phyloP scores from a whole-genome alignment of 2,329 filamentous ascomycete species.

The Tetracladium maxilliforme region DNA sequence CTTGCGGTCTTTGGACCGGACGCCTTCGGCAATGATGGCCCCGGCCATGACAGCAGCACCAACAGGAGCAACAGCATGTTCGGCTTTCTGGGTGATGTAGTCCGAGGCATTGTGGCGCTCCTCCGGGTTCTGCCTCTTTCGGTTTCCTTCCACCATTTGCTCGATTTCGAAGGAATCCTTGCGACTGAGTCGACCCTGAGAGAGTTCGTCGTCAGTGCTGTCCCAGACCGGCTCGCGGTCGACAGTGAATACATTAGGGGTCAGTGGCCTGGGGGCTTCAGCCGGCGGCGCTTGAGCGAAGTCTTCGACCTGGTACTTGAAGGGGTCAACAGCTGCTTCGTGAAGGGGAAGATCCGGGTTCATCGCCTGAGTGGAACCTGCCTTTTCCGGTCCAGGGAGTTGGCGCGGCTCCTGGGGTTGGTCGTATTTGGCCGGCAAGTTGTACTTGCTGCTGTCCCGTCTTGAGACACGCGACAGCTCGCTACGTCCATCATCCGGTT shows the following conservation, averaged over 20 bases:
- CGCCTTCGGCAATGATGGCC: constrained; percentile 8
- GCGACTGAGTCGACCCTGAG: background rate
- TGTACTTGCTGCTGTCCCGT: constrained; percentile 7
- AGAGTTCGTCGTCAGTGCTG: background rate
- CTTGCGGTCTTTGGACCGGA: constrained; percentile 6
- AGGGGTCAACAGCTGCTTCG: constrained; percentile 32
- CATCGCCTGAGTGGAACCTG: too few relatives aligned
- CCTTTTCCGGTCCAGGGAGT: too few relatives aligned
- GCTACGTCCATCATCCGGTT: constrained; percentile 2
- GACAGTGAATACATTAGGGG: constrained; percentile 34
- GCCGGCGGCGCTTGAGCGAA: constrained; percentile 36
- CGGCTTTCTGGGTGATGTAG: constrained; percentile 26
- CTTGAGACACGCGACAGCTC: too few relatives aligned
- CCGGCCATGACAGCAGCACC: constrained; percentile 24
- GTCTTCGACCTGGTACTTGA: constrained; percentile 40
- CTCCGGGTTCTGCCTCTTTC: constrained; percentile 4
- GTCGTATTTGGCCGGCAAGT: constrained; percentile 4
- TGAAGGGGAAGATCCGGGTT: constrained; percentile 14
- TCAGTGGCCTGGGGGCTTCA: constrained; percentile 20
- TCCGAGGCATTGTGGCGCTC: constrained; percentile 23
- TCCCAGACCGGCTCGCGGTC: constrained; percentile 28
- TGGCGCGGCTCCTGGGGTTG: constrained; percentile 4
- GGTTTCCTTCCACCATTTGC: constrained; percentile 5
- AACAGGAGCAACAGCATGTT: constrained; percentile 31
- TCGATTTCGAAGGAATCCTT: constrained; percentile 4